These are phyloP conservation scores for Microbotryum lychnidis-dioicae DNA, from an alignment of 1,284 basidiomycete species.

Conservation along the genomic window DNA sequence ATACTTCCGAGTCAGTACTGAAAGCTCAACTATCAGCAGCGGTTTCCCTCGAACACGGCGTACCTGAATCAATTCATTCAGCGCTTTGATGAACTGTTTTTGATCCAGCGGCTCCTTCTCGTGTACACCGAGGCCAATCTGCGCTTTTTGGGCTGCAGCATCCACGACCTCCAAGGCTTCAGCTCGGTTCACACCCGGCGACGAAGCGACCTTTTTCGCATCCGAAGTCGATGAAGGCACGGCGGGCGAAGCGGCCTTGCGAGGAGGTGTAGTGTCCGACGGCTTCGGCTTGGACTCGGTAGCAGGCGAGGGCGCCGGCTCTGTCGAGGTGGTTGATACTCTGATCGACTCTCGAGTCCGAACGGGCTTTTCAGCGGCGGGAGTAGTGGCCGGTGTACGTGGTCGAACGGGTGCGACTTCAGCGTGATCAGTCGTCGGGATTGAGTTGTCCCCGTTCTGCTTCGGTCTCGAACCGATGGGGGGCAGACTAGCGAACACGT, in stretches of 20 bases:
- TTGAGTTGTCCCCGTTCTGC: not conserved
- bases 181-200: slow-evolving; percentile 38
- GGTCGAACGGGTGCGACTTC: not conserved
- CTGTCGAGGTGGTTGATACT: not conserved
- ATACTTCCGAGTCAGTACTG: not conserved
- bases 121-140: slow-evolving; percentile 40
- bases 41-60: slow-evolving; percentile 31
- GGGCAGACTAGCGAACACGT: slow-evolving; percentile 20
- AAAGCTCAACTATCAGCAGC: not conserved
- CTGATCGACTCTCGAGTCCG: not conserved
- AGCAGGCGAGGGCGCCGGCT: not conserved
- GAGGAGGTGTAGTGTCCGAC: not conserved
- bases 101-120: slow-evolving; percentile 43
- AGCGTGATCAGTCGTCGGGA: not conserved
- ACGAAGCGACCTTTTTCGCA: slow-evolving; percentile 44
- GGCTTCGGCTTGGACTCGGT: not conserved
- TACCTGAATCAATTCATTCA: slow-evolving; percentile 62
- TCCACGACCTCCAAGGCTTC: slow-evolving; percentile 30
- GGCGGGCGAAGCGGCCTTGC: slow-evolving; percentile 44
- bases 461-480: not conserved
- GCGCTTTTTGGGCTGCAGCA: slow-evolving; percentile 15
- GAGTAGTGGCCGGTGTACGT: not conserved
- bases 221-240: slow-evolving; percentile 45
- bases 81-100: slow-evolving; percentile 58
- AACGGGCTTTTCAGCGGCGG: not conserved